Conservation (phyloP, 805 yeast genomes). For the Candida morakotiae region DNA sequence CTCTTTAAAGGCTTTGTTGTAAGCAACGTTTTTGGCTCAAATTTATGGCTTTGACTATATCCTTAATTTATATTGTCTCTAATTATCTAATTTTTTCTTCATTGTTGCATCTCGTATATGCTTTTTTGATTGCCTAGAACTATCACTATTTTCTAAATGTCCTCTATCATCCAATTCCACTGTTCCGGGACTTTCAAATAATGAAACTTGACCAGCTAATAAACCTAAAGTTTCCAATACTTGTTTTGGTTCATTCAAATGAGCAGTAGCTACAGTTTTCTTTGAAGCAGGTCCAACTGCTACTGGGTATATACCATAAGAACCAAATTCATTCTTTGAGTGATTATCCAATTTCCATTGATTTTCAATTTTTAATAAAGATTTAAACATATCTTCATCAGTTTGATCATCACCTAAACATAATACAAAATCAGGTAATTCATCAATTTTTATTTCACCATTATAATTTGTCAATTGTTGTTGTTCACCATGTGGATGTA, state of each 20-base stretch:
- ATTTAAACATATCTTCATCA: constrained; percentile 95
- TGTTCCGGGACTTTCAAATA: constrained; percentile 75
- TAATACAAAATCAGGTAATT: constrained; percentile 76
- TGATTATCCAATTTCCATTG: constrained; percentile 43
- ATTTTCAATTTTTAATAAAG: constrained; percentile 60
- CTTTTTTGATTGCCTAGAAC: constrained; percentile 36
- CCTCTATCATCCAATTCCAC: constrained; percentile 77
- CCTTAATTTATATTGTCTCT: too few relatives aligned
- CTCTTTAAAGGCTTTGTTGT: too few relatives aligned
- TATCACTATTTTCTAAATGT: constrained; percentile 49
- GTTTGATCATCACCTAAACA: constrained; percentile 96
- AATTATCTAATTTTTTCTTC: not conserved
- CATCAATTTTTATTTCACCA: constrained; percentile 31
- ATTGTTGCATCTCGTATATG: not conserved
- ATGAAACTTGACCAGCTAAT: constrained; percentile 71
- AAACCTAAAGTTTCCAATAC: constrained; percentile 82
- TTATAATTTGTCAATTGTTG: constrained; percentile 29
- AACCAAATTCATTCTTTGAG: constrained; percentile 43
- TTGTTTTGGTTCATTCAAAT: constrained; percentile 76
- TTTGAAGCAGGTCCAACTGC: constrained; percentile 93
- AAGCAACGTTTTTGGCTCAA: too few relatives aligned
- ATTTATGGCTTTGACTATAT: too few relatives aligned
- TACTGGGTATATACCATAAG: constrained; percentile 73
- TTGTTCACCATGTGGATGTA: constrained; percentile 55
- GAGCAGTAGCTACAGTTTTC: constrained; percentile 79